Evolutionary conservation across 169 alveolate genomes (phyloP).

Genomic region (Eimeria nieschulzi): DNA sequence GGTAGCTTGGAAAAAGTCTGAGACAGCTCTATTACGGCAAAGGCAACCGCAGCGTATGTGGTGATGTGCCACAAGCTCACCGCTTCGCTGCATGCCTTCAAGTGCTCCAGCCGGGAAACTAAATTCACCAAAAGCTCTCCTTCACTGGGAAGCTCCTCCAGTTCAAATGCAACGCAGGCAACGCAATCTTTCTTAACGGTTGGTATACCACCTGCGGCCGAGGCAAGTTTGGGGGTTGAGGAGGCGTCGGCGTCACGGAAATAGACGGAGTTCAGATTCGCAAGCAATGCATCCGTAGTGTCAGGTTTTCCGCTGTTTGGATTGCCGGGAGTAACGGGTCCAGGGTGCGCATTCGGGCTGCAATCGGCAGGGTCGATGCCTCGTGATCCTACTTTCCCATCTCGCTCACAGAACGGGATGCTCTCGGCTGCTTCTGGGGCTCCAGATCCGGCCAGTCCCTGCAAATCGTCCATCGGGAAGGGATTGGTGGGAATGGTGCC

Average conservation of each 20-base stretch:
- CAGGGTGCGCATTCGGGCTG: neutral
- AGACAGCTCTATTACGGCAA: neutral
- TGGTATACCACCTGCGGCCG: constrained; percentile 1
- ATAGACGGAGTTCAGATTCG: neutral
- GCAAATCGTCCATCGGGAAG: neutral
- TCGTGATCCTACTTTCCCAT: neutral
- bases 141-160: constrained; percentile 4
- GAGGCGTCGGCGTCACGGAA: neutral
- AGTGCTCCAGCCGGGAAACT: constrained; percentile 16
- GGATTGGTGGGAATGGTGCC: neutral
- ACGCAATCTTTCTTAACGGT: neutral
- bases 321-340: neutral
- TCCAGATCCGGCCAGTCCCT: neutral
- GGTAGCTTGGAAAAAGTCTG: neutral
- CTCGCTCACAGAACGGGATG: neutral
- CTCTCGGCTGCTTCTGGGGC: neutral
- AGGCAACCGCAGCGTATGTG: neutral
- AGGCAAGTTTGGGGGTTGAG: neutral
- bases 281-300: neutral
- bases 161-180: constrained; percentile 42
- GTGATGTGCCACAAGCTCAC: neutral
- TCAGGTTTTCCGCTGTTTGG: neutral
- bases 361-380: neutral
- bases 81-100: neutral
- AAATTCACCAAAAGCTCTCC: neutral